These are phyloP conservation scores for Aureobasidium pullulans DNA, from an alignment of 2,329 filamentous ascomycete genomes.

Conservation along the genomic window DNA sequence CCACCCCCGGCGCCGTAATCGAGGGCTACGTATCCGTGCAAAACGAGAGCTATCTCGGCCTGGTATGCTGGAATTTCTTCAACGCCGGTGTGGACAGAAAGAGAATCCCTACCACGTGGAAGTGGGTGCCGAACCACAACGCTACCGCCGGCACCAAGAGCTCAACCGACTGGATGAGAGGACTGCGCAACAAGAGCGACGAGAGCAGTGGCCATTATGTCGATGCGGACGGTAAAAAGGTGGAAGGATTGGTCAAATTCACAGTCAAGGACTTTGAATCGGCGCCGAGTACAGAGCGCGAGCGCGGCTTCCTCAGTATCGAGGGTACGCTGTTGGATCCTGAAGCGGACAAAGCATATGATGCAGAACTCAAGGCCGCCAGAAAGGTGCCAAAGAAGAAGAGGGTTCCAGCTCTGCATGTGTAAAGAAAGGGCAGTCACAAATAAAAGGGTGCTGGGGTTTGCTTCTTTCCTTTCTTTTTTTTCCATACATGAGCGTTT, in stretches of 20 bases:
- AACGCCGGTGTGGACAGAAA: slow-evolving; percentile 77
- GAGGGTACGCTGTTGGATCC: slow-evolving; percentile 77
- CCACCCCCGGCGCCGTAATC: slow-evolving; percentile 63
- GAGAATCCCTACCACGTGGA: slow-evolving; percentile 71
- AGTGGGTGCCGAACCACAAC: slow-evolving; percentile 60
- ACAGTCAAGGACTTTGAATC: slow-evolving; percentile 80
- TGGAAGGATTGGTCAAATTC: slow-evolving; percentile 67
- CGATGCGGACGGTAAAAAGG: slow-evolving; percentile 59
- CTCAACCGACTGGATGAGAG: slow-evolving; percentile 14
- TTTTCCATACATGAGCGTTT: background rate
- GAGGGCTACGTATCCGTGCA: slow-evolving; percentile 80
- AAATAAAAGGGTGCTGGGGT: background rate
- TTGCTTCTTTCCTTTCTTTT: background rate
- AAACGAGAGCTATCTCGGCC: slow-evolving; percentile 79
- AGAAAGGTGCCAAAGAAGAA: slow-evolving; percentile 16
- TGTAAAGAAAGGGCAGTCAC: background rate
- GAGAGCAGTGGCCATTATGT: slow-evolving; percentile 67
- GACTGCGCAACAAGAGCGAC: slow-evolving; percentile 27
- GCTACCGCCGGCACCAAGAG: slow-evolving; percentile 14
- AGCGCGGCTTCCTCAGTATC: slow-evolving; percentile 72
- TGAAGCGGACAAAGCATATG: slow-evolving; percentile 56
- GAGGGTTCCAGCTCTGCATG: slow-evolving; percentile 3
- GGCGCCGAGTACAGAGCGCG: slow-evolving; percentile 53
- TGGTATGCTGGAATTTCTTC: slow-evolving; percentile 87
- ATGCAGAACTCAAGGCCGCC: slow-evolving; percentile 42